Conservation (phyloP, 148 eudicot species). For the Rhododendron mucronatum region DNA sequence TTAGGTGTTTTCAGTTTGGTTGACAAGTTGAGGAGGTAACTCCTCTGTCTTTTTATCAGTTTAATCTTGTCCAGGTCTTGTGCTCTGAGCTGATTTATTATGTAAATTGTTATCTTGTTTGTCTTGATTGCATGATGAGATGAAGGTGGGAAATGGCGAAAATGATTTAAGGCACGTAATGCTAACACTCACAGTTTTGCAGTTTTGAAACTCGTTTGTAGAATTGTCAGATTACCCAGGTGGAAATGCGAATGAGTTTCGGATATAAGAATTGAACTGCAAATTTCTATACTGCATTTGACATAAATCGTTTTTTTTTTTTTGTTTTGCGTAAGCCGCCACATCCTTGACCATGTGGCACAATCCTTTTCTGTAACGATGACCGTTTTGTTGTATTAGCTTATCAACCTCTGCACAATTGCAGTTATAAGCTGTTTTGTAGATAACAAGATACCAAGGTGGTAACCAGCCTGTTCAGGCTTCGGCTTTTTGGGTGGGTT, state of each 20-base stretch:
- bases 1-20: no score
- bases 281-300: neutral
- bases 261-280: neutral
- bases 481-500: no score
- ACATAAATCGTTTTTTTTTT: neutral
- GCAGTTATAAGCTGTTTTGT: neutral
- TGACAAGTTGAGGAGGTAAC: no score
- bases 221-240: neutral
- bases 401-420: neutral
- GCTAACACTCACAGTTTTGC: no score
- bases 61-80: slow-evolving; percentile 40
- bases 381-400: neutral
- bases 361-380: neutral
- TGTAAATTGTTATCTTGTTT: neutral
- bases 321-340: neutral
- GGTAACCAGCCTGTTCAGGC: neutral
- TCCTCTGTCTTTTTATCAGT: no score
- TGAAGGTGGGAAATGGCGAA: neutral
- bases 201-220: neutral
- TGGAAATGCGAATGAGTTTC: neutral
- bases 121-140: neutral
- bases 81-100: neutral
- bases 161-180: no score
- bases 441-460: neutral
- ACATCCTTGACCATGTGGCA: neutral